phyloP scores from a whole-genome alignment of 2,329 filamentous ascomycete genomes.

The Cladophialophora bantiana region DNA sequence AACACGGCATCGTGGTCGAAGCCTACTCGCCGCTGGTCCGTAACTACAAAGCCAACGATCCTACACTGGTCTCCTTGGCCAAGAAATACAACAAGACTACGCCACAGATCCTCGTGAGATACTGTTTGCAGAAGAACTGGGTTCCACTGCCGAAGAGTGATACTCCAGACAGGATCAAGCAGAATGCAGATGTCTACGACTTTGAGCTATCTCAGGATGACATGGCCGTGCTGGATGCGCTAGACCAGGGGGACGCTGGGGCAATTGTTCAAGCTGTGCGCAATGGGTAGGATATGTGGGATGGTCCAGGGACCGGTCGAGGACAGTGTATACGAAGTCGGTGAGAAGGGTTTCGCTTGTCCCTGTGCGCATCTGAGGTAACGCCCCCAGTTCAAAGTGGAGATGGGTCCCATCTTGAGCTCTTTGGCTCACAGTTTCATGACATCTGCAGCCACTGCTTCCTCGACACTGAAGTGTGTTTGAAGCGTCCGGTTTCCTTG shows the following conservation, averaged over 20 bases:
- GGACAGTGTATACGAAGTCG: background rate
- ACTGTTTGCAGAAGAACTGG: slow-evolving; percentile 80
- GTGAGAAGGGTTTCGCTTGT: background rate
- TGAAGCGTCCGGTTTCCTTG: background rate
- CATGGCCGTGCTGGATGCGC: slow-evolving; percentile 60
- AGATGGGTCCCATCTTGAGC: background rate
- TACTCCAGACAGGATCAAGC: slow-evolving; percentile 68
- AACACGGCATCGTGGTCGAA: slow-evolving; percentile 60
- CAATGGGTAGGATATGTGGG: slow-evolving; percentile 46
- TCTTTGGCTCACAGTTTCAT: background rate
- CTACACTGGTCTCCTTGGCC: slow-evolving; percentile 68
- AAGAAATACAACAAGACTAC: slow-evolving; percentile 76
- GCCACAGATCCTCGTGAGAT: slow-evolving; percentile 80
- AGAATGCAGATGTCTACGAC: slow-evolving; percentile 69
- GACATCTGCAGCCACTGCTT: background rate
- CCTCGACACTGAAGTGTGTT: background rate
- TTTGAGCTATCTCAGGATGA: slow-evolving; percentile 66
- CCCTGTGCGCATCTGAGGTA: background rate
- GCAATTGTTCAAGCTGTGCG: slow-evolving; percentile 57
- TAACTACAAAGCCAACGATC: slow-evolving; percentile 75
- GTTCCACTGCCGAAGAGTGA: slow-evolving; percentile 78
- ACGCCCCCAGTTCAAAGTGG: background rate
- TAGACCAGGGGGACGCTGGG: slow-evolving; percentile 59
- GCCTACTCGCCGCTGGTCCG: slow-evolving; percentile 64
- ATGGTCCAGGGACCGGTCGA: background rate